Conservation (phyloP, 2,329 filamentous ascomycete species). For the Thelonectria olida region DNA sequence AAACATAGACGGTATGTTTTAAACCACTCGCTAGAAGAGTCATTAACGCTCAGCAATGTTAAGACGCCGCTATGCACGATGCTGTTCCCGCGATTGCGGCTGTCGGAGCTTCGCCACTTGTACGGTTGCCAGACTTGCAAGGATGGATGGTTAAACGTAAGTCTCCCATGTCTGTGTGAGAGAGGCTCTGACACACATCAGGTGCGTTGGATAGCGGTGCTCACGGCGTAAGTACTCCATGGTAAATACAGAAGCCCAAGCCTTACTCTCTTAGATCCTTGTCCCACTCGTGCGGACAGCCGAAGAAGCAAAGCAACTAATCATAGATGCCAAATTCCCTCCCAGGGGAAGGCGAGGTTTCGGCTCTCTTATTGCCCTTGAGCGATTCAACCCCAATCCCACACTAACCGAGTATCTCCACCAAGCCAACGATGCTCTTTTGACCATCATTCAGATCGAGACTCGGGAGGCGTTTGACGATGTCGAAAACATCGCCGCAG, state of each 20-base stretch:
- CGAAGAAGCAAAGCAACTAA: conserved; percentile 53
- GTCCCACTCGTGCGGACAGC: conserved; percentile 53
- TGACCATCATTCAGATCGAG: conserved; percentile 77
- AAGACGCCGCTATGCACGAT: conserved; percentile 60
- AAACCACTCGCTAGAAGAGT: too few relatives aligned
- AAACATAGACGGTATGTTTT: conserved; percentile 51
- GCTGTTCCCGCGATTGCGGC: conserved; percentile 59
- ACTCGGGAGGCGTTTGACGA: conserved; percentile 68
- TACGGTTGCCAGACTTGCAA: conserved; percentile 60
- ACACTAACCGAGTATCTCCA: conserved; percentile 59
- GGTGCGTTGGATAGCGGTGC: conserved; percentile 57
- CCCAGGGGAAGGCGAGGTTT: conserved; percentile 56
- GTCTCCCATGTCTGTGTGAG: neutral
- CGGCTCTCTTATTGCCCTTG: conserved; percentile 57
- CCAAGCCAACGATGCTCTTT: conserved; percentile 59
- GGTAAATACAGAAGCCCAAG: neutral
- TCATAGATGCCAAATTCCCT: conserved; percentile 57
- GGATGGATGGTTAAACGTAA: conserved; percentile 54
- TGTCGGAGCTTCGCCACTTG: conserved; percentile 49
- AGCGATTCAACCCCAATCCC: conserved; percentile 54
- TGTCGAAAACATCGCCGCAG: conserved; percentile 69
- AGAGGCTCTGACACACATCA: conserved; percentile 15
- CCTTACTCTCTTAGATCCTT: conserved; percentile 44
- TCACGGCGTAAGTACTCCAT: conserved; percentile 46
- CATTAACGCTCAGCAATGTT: conserved; percentile 17